These are phyloP conservation scores for Ceratocystis colombiana DNA, from an alignment of 2,329 filamentous ascomycete species.

Conservation along the genomic window DNA sequence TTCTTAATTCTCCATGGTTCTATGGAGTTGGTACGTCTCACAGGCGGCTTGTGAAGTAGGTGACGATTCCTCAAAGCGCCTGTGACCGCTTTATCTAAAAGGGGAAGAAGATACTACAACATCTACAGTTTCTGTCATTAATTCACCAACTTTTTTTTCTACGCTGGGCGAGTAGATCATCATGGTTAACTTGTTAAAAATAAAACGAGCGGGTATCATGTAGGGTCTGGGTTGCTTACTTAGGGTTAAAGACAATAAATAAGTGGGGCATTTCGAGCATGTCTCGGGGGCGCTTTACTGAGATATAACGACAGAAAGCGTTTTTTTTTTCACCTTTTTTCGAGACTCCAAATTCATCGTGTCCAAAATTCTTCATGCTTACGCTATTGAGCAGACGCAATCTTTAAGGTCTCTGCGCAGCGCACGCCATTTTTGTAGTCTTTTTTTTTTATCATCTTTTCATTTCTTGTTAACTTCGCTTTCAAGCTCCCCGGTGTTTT, in stretches of 20 bases:
- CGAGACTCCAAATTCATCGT: neutral
- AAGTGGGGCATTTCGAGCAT: neutral
- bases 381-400: neutral
- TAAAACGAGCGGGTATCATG: neutral
- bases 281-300: too few species aligned
- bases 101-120: neutral
- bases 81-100: neutral
- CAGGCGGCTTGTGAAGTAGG: neutral
- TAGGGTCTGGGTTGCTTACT: neutral
- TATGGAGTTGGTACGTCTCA: neutral
- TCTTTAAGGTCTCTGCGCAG: constrained; percentile 1
- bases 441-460: constrained; percentile 6
- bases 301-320: neutral
- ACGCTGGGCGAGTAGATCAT: too few species aligned
- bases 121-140: neutral
- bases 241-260: neutral
- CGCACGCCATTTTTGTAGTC: constrained; percentile 3
- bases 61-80: neutral
- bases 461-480: neutral
- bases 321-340: neutral
- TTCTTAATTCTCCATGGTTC: neutral
- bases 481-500: neutral
- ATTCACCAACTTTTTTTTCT: too few species aligned
- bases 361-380: neutral
- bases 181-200: neutral